Evolutionary conservation across 345 rosid genomes (phyloP).

Genomic region (Raphanus sativus): DNA sequence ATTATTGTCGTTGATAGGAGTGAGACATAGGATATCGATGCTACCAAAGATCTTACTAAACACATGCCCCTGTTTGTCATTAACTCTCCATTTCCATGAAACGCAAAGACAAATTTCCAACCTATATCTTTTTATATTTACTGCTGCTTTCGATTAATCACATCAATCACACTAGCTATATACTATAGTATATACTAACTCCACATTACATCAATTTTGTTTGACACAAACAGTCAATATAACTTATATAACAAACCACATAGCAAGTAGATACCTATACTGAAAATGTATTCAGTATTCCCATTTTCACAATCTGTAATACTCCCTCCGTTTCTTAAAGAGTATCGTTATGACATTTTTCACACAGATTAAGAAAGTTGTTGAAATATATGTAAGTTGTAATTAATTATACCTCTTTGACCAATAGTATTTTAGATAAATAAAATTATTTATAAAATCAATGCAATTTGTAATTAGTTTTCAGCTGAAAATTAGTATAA

Average conservation of each 20-base stretch:
- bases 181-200: neutral
- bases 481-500: too few relatives aligned
- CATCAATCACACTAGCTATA: slow-evolving; percentile 7
- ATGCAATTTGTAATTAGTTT: too few relatives aligned
- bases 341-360: too few relatives aligned
- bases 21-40: slow-evolving; percentile 25
- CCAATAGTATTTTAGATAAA: too few relatives aligned
- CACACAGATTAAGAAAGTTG: too few relatives aligned
- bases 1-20: slow-evolving; percentile 23
- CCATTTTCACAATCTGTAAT: too few relatives aligned
- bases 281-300: neutral
- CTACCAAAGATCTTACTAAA: slow-evolving; percentile 29
- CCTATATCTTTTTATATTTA: neutral
- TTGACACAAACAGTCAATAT: neutral
- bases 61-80: slow-evolving; percentile 29
- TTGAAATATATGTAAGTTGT: too few relatives aligned
- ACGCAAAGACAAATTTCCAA: slow-evolving; percentile 7
- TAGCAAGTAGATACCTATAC: neutral
- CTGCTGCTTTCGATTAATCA: neutral
- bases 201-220: neutral
- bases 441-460: too few relatives aligned
- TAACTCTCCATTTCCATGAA: slow-evolving; percentile 22
- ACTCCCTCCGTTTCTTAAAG: too few relatives aligned
- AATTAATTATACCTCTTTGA: too few relatives aligned
- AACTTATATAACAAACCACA: neutral